Evolutionary conservation across 2,329 filamentous ascomycete genomes (phyloP).

Genomic region (Pseudogymnoascus sp.): DNA sequence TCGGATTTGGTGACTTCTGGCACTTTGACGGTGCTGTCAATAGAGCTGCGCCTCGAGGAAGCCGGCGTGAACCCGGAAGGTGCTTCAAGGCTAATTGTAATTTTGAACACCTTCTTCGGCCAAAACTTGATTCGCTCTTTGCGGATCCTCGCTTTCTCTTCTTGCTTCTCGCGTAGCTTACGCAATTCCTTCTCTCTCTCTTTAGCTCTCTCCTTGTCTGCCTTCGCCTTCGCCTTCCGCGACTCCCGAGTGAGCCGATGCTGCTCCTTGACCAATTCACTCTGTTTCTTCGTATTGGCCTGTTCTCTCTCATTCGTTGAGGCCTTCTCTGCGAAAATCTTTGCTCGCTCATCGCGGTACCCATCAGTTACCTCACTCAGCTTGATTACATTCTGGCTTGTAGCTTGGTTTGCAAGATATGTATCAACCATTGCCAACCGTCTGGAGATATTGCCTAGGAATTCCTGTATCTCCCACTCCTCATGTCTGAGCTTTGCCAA

Average conservation of each 20-base stretch:
- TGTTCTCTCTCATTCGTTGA: slow-evolving; percentile 25
- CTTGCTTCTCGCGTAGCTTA: slow-evolving; percentile 30
- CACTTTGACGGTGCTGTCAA: slow-evolving; percentile 28
- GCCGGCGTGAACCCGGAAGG: slow-evolving; percentile 32
- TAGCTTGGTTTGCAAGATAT: slow-evolving; percentile 21
- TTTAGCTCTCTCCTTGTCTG: slow-evolving; percentile 31
- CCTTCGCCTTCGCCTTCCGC: slow-evolving; percentile 29
- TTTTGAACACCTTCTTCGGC: slow-evolving; percentile 41
- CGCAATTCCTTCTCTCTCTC: slow-evolving; percentile 30
- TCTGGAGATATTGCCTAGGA: slow-evolving; percentile 19
- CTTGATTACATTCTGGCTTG: background rate
- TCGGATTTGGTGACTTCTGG: slow-evolving; percentile 13
- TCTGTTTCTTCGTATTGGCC: slow-evolving; percentile 23
- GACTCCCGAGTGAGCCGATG: background rate
- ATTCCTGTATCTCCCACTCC: background rate
- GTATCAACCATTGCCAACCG: slow-evolving; percentile 22
- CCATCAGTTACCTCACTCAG: background rate
- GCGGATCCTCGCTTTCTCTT: slow-evolving; percentile 38
- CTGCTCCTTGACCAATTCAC: slow-evolving; percentile 16
- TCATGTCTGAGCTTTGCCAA: slow-evolving; percentile 23
- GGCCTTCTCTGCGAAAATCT: slow-evolving; percentile 32
- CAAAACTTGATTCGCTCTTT: slow-evolving; percentile 40
- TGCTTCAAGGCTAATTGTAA: slow-evolving; percentile 45
- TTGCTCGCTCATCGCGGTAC: slow-evolving; percentile 24
- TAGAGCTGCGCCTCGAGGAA: slow-evolving; percentile 42